Evolutionary conservation across 2,329 filamentous ascomycete species (phyloP).

Genomic region (Colletotrichum costaricense): DNA sequence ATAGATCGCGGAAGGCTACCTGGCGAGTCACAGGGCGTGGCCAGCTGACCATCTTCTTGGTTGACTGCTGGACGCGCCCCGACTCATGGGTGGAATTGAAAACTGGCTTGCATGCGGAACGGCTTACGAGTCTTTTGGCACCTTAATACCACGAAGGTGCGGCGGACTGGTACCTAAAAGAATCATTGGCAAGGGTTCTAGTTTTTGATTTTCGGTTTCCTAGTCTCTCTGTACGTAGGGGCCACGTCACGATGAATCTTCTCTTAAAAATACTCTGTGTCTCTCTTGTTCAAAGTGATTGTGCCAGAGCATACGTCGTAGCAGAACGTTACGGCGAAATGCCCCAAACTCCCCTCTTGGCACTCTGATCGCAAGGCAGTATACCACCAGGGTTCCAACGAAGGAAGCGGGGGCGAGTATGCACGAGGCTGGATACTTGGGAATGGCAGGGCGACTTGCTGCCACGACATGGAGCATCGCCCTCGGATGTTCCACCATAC

Average conservation of each 20-base stretch:
- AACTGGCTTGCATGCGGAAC: conserved; percentile 39
- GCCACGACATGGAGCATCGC: conserved; percentile 19
- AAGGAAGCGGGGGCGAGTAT: conserved; percentile 21
- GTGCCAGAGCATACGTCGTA: not conserved
- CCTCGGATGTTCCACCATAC: conserved; percentile 13
- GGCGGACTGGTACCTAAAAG: conserved; percentile 37
- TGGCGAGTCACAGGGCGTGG: conserved; percentile 35
- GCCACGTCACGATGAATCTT: conserved; percentile 37
- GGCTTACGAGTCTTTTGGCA: conserved; percentile 37
- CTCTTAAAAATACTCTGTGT: conserved; percentile 13
- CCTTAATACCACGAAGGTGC: conserved; percentile 39
- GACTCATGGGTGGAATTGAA: conserved; percentile 37
- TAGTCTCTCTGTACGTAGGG: conserved; percentile 39
- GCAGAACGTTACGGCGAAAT: not conserved
- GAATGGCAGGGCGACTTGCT: conserved; percentile 7
- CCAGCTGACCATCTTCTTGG: conserved; percentile 20
- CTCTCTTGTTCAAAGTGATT: not conserved
- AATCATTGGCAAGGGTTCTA: conserved; percentile 38
- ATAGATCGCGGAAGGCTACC: conserved; percentile 38
- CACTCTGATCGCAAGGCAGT: not conserved
- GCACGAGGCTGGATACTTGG: conserved; percentile 18
- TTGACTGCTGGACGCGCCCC: conserved; percentile 30
- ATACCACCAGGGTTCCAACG: not conserved
- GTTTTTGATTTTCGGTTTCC: conserved; percentile 37
- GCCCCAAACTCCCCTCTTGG: no score